Evolutionary conservation across 2,329 filamentous ascomycete species (phyloP).

Genomic region (Cladosporium sp.): DNA sequence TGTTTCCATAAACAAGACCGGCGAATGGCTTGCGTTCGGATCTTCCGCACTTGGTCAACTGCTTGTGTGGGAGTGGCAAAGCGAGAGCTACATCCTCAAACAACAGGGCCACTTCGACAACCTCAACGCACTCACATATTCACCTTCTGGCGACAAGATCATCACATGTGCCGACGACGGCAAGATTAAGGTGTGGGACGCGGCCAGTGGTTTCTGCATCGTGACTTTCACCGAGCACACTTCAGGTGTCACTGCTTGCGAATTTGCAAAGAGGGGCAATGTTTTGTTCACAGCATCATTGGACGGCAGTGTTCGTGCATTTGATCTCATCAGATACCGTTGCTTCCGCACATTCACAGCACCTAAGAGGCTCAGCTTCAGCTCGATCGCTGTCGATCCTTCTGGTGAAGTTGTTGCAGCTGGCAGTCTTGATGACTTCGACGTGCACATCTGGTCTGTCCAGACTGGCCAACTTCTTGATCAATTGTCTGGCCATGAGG

Average conservation of each 20-base stretch:
- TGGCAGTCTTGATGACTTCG: slow-evolving; percentile 91
- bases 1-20: slow-evolving; percentile 88
- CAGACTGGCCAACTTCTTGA: slow-evolving; percentile 96
- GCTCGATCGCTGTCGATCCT: slow-evolving; percentile 92
- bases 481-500: slow-evolving; percentile 87
- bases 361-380: slow-evolving; percentile 86
- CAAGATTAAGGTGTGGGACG: slow-evolving; percentile 98
- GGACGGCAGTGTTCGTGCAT: slow-evolving; percentile 90
- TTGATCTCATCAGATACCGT: slow-evolving; percentile 92
- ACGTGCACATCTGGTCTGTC: slow-evolving; percentile 97
- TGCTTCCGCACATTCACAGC: slow-evolving; percentile 98
- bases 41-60: slow-evolving; percentile 93
- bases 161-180: slow-evolving; percentile 95
- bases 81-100: slow-evolving; percentile 96
- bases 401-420: slow-evolving; percentile 96
- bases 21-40: slow-evolving; percentile 96
- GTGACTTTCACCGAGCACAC: slow-evolving; percentile 98
- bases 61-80: slow-evolving; percentile 99
- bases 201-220: slow-evolving; percentile 93
- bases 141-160: slow-evolving; percentile 88
- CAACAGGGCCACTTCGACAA: slow-evolving; percentile 97
- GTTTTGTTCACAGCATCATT: slow-evolving; percentile 94
- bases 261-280: slow-evolving; percentile 93
- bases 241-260: slow-evolving; percentile 87
- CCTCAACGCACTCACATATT: slow-evolving; percentile 90